phyloP scores from a whole-genome alignment of 2,329 filamentous ascomycete genomes.

The Cladophialophora chaetospira region DNA sequence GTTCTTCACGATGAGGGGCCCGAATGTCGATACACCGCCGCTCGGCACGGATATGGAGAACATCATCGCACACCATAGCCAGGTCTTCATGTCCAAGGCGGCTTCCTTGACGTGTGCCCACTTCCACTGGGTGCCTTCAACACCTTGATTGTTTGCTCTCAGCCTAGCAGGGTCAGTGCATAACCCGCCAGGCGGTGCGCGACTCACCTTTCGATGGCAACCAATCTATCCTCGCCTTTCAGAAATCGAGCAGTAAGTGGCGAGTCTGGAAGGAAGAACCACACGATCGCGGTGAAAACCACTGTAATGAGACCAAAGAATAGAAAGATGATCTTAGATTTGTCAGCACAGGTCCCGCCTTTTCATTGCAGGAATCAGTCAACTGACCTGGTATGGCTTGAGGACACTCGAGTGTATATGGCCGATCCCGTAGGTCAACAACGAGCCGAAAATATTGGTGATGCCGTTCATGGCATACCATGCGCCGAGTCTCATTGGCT shows the following conservation, averaged over 20 bases:
- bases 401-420: slow-evolving; percentile 50
- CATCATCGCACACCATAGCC: slow-evolving; percentile 58
- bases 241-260: slow-evolving; percentile 63
- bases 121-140: slow-evolving; percentile 50
- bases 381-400: slow-evolving; percentile 51
- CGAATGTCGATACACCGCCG: slow-evolving; percentile 25
- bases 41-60: slow-evolving; percentile 52
- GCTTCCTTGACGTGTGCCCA: slow-evolving; percentile 59
- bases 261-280: slow-evolving; percentile 63
- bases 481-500: slow-evolving; percentile 53
- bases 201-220: slow-evolving; percentile 55
- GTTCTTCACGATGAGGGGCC: slow-evolving; percentile 30
- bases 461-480: slow-evolving; percentile 57
- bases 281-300: slow-evolving; percentile 53
- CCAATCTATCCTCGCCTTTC: slow-evolving; percentile 54
- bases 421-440: slow-evolving; percentile 56
- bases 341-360: not conserved
- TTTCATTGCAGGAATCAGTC: not conserved
- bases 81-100: slow-evolving; percentile 60
- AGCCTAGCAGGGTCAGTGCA: slow-evolving; percentile 33
- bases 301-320: slow-evolving; percentile 56
- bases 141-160: slow-evolving; percentile 52
- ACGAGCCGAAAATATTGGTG: slow-evolving; percentile 56
- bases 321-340: slow-evolving; percentile 48
- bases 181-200: not conserved